These are phyloP conservation scores for Vaccinium macrocarpon DNA, from an alignment of 148 eudicot species.

Conservation along the genomic window DNA sequence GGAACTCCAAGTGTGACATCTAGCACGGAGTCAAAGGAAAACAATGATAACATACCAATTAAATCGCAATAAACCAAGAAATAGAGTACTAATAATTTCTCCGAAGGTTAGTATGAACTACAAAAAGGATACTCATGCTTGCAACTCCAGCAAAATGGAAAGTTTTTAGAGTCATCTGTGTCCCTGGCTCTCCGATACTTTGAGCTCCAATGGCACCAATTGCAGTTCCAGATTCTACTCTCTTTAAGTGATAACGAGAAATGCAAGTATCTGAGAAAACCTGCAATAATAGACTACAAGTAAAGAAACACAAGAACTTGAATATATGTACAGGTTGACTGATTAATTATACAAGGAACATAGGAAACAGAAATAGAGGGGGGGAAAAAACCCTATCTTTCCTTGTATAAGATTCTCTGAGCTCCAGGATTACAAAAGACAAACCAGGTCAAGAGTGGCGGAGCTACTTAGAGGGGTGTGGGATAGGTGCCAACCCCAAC, in stretches of 20 bases:
- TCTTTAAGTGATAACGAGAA: conserved; percentile 72
- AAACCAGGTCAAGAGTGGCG: neutral
- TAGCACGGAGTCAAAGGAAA: conserved; percentile 47
- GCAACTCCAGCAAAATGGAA: conserved; percentile 99
- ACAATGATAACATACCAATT: conserved; percentile 8
- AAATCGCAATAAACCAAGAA: neutral
- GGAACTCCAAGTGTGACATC: conserved; percentile 99
- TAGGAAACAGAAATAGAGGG: neutral
- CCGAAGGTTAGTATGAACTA: neutral
- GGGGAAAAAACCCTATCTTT: neutral
- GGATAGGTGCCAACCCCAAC: too few species aligned
- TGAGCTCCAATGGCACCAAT: conserved; percentile 99
- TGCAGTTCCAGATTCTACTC: conserved; percentile 87
- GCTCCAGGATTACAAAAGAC: conserved; percentile 1
- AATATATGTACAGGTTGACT: neutral
- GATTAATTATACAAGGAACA: neutral
- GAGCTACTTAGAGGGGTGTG: too few species aligned
- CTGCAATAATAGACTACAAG: conserved; percentile 28
- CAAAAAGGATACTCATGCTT: conserved; percentile 92
- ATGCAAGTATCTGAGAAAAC: conserved; percentile 76
- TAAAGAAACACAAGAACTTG: conserved; percentile 4
- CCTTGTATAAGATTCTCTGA: neutral
- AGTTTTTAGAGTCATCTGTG: conserved; percentile 97
- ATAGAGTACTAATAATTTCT: neutral
- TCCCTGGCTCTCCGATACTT: conserved; percentile 99